Evolutionary conservation across 108 stramenopile genomes (phyloP).

Genomic region (Cyclostephanos invisitatus): DNA sequence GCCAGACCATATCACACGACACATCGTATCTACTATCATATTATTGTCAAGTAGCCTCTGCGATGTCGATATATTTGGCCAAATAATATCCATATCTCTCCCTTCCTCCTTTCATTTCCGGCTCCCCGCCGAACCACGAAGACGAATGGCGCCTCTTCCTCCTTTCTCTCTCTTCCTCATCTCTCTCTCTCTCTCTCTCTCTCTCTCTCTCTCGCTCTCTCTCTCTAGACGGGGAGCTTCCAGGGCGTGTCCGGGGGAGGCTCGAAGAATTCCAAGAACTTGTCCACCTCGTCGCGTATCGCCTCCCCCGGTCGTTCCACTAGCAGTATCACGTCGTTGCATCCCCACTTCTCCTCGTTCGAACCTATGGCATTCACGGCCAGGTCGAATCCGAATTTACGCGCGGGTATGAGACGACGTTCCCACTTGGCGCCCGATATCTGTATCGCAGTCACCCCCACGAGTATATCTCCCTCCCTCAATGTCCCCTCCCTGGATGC

Average conservation of each 20-base stretch:
- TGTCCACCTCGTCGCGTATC: conserved; percentile 50
- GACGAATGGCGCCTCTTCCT: no score
- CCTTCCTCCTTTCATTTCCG: neutral
- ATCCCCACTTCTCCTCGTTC: conserved; percentile 83
- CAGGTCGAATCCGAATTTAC: conserved; percentile 79
- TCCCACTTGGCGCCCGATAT: conserved; percentile 72
- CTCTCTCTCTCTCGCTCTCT: no score
- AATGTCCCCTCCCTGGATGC: conserved; percentile 68
- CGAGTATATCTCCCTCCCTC: conserved; percentile 66
- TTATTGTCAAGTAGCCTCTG: neutral
- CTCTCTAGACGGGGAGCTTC: conserved; percentile 38
- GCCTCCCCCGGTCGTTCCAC: conserved; percentile 80
- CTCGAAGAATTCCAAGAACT: conserved; percentile 82
- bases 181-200: no score
- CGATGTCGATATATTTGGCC: neutral
- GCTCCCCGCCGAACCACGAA: no score
- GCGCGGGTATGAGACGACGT: conserved; percentile 67
- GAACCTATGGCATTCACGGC: conserved; percentile 76
- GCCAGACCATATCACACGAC: no score
- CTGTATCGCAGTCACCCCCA: conserved; percentile 78
- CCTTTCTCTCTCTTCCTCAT: no score
- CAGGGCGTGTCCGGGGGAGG: conserved; percentile 74
- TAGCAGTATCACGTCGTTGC: conserved; percentile 78
- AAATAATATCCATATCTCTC: neutral
- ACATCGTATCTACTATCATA: neutral